Conservation (phyloP, 768 basidiomycete species). For the Kwoniella mangroviensis region DNA sequence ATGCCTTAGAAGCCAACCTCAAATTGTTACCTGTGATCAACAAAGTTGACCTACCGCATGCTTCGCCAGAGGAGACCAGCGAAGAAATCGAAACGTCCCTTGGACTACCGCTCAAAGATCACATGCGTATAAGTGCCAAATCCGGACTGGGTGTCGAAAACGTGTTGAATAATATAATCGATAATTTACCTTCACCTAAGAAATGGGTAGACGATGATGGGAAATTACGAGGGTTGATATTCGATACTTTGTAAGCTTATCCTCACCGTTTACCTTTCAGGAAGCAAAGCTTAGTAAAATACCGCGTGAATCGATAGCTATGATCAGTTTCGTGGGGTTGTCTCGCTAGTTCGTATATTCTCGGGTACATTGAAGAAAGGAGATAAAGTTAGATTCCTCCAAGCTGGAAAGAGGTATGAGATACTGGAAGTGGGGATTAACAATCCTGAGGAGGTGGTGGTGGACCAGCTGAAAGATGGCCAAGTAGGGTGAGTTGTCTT, state of each 20-base stretch:
- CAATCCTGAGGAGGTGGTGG: conserved; percentile 85
- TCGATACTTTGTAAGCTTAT: conserved; percentile 82
- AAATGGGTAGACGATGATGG: conserved; percentile 68
- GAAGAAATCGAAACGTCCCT: conserved; percentile 82
- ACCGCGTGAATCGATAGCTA: conserved; percentile 64
- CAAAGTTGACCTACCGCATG: conserved; percentile 93
- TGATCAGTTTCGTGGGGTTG: conserved; percentile 93
- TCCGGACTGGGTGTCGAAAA: conserved; percentile 80
- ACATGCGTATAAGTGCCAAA: conserved; percentile 87
- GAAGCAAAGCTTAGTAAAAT: conserved; percentile 11
- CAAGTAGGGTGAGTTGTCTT: conserved; percentile 55
- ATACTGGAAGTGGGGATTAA: conserved; percentile 85
- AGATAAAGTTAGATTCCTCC: conserved; percentile 83
- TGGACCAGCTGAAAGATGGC: conserved; percentile 58
- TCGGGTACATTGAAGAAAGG: conserved; percentile 85
- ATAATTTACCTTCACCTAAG: conserved; percentile 88
- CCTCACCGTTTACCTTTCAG: neutral
- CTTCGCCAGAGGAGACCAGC: conserved; percentile 78
- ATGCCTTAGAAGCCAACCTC: conserved; percentile 74
- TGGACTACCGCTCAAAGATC: conserved; percentile 73
- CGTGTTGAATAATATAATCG: conserved; percentile 78
- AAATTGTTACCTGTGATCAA: conserved; percentile 86
- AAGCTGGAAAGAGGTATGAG: conserved; percentile 86
- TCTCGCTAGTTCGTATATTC: conserved; percentile 83
- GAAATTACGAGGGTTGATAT: conserved; percentile 78